Evolutionary conservation across 805 yeast genomes (phyloP).

Genomic region (Kodamaea leandrae): DNA sequence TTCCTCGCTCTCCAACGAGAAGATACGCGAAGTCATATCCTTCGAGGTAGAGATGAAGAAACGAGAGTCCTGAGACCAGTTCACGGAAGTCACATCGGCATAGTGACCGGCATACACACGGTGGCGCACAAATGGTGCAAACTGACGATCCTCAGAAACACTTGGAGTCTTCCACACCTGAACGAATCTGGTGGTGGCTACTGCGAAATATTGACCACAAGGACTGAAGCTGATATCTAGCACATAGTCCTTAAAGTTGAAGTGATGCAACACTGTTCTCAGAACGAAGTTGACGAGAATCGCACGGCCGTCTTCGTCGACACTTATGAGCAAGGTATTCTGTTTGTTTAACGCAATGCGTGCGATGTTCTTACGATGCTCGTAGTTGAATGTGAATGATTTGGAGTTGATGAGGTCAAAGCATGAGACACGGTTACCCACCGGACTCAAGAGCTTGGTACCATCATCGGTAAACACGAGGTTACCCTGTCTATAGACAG

Average conservation of each 20-base stretch:
- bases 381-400: conserved; percentile 87
- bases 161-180: conserved; percentile 95
- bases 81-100: conserved; percentile 69
- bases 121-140: conserved; percentile 93
- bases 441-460: conserved; percentile 78
- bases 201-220: conserved; percentile 83
- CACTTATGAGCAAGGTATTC: conserved; percentile 73
- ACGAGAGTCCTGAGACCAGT: conserved; percentile 91
- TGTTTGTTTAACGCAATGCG: conserved; percentile 81
- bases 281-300: conserved; percentile 82
- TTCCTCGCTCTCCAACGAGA: conserved; percentile 69
- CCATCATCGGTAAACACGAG: conserved; percentile 85
- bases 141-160: conserved; percentile 77
- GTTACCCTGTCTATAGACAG: conserved; percentile 94
- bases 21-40: conserved; percentile 85
- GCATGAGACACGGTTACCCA: conserved; percentile 87
- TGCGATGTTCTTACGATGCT: conserved; percentile 82
- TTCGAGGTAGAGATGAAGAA: conserved; percentile 83
- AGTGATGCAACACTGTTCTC: conserved; percentile 85
- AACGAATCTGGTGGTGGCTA: conserved; percentile 75
- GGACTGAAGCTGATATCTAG: conserved; percentile 79
- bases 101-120: conserved; percentile 92
- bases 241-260: conserved; percentile 84
- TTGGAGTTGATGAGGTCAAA: conserved; percentile 82
- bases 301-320: conserved; percentile 91